Evolutionary conservation across 768 basidiomycete genomes (phyloP).

Genomic region (Tricholoma furcatifolium): DNA sequence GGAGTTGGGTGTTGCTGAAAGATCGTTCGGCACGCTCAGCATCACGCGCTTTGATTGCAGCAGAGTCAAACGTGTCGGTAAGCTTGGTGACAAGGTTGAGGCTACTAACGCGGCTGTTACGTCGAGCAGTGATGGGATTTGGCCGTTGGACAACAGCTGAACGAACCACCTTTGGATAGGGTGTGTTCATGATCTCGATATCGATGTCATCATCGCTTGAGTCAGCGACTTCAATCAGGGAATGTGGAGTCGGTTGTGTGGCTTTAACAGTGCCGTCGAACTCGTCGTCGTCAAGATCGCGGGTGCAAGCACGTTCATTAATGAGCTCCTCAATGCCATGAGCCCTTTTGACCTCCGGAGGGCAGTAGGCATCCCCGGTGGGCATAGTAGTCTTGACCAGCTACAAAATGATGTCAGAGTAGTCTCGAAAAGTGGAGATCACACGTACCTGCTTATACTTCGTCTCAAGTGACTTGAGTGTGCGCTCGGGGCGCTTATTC

Average conservation of each 20-base stretch:
- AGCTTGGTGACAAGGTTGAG: constrained; percentile 19
- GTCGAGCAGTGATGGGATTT: not conserved
- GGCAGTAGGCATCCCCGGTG: constrained; percentile 6
- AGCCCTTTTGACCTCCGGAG: constrained; percentile 4
- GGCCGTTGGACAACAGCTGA: not conserved
- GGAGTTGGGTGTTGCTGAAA: constrained; percentile 1
- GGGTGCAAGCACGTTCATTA: constrained; percentile 5
- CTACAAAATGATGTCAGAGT: not conserved
- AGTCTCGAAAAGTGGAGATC: not conserved
- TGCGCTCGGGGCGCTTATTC: constrained; percentile 8
- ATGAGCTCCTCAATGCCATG: constrained; percentile 3
- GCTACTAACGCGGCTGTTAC: constrained; percentile 2
- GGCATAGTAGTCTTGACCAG: constrained; percentile 2
- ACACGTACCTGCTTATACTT: constrained; percentile 25
- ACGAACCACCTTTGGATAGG: constrained; percentile 6
- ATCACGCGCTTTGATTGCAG: constrained; percentile 15
- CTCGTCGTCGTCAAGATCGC: constrained; percentile 1
- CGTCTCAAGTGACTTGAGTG: constrained; percentile 19
- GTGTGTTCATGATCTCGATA: not conserved
- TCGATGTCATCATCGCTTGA: not conserved
- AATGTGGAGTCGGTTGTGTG: too few species aligned
- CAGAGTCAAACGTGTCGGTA: constrained; percentile 22
- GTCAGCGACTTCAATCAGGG: too few species aligned
- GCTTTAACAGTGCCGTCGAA: not conserved
- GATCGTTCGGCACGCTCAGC: constrained; percentile 1